These are phyloP conservation scores for Anisodus tanguticus DNA, from an alignment of 257 asterid species.

Conservation along the genomic window DNA sequence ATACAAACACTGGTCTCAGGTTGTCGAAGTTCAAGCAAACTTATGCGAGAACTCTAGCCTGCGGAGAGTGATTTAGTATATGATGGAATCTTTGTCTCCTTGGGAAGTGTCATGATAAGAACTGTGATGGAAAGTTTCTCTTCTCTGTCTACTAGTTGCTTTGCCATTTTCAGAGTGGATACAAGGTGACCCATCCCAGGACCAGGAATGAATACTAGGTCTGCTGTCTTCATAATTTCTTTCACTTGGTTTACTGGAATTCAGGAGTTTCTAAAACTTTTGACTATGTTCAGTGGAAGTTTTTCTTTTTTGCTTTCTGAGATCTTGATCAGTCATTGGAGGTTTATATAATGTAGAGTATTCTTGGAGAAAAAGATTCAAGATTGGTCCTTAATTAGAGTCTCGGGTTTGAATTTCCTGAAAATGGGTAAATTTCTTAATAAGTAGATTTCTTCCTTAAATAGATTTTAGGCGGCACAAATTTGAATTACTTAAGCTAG, in stretches of 20 bases:
- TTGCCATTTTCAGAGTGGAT: constrained; percentile 38
- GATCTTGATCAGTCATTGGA: too few relatives aligned
- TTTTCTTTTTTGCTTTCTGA: too few relatives aligned
- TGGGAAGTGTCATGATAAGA: constrained; percentile 40
- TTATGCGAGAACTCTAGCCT: background rate
- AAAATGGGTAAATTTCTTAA: too few relatives aligned
- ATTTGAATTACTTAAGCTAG: too few relatives aligned
- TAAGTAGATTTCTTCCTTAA: too few relatives aligned
- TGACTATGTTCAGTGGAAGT: too few relatives aligned
- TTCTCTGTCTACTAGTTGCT: constrained; percentile 41
- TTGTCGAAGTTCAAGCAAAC: constrained; percentile 31
- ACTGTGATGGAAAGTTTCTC: constrained; percentile 46
- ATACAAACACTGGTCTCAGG: background rate
- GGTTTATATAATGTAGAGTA: too few relatives aligned
- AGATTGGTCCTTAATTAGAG: too few relatives aligned
- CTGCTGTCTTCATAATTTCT: background rate
- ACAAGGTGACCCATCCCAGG: constrained; percentile 28
- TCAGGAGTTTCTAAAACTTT: too few relatives aligned
- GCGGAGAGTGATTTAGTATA: constrained; percentile 15
- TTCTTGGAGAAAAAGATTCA: too few relatives aligned
- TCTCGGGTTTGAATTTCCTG: too few relatives aligned
- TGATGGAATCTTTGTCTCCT: constrained; percentile 35
- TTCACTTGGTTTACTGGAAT: background rate
- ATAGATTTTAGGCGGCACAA: too few relatives aligned
- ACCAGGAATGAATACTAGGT: constrained; percentile 22